Percentiles rank a stretch among this genome's conserved stretches.
phyloP scores from a whole-genome alignment of 202 grass and related monocot genomes.

The Cymbopogon flexuosus region DNA sequence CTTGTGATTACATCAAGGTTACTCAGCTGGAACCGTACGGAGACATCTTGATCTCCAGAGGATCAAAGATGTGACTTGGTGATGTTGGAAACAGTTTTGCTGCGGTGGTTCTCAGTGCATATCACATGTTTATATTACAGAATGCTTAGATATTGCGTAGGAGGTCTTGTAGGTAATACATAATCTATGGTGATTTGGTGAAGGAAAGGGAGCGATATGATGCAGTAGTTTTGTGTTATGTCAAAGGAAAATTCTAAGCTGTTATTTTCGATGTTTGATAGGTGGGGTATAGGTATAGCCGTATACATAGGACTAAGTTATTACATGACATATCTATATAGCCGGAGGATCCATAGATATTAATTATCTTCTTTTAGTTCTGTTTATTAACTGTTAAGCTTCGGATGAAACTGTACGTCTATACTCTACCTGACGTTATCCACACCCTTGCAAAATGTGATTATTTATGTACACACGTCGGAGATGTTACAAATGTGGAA shows the following conservation, averaged over 20 bases:
- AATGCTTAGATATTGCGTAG: neutral
- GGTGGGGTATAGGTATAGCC: neutral
- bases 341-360: neutral
- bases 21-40: slow-evolving; percentile 51
- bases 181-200: neutral
- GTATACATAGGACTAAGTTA: neutral
- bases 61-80: slow-evolving; percentile 57
- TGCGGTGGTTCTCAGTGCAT: slow-evolving; percentile 9
- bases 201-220: slow-evolving; percentile 9
- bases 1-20: slow-evolving; percentile 59
- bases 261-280: neutral
- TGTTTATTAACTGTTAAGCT: neutral
- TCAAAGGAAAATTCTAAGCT: slow-evolving; percentile 10
- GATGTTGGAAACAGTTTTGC: neutral
- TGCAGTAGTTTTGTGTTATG: neutral
- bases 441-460: neutral
- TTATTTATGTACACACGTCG: neutral
- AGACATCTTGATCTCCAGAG: slow-evolving; percentile 71
- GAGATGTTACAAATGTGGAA: no score
- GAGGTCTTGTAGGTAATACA: slow-evolving; percentile 1
- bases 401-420: neutral
- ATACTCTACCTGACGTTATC: neutral
- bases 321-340: neutral
- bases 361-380: neutral
- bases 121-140: slow-evolving; percentile 18